Base-by-base conservation (phyloP, 164 flowering plant species). In the Kalanchoe fedtschenkoi region DNA sequence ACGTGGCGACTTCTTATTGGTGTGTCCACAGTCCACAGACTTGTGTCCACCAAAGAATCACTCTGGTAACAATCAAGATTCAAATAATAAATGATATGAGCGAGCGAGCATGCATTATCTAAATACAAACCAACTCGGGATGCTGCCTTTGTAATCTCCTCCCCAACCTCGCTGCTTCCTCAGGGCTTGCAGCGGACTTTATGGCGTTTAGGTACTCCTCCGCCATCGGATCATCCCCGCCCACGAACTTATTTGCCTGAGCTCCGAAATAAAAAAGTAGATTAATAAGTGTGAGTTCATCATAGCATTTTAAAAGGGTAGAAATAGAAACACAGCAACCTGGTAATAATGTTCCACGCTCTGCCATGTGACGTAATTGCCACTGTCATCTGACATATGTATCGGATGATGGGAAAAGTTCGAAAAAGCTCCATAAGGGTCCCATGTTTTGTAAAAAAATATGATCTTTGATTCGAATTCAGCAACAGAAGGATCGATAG, bases 271-370 rank as follows among this genome's bases (percentile, higher is more conserved):
- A 51, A 19, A 26, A 22, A 28, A 22, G 47, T 1, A 53, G 33
- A 22, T 47, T 39, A 14, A 34, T 47, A 22, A 17, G 29, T n/a
- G n/a, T n/a, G n/a, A n/a, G n/a, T n/a, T n/a, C 39, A 1, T 46
- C 21, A 42, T 39, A 14, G 62, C 4, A 59, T 16, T 43, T 51
- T 22, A 56, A 41, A 19, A 46, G 26, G 29, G 62, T 9, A 65
- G 26, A 51, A 7, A 26, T 17, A 51, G 2, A 51, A 3, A 11
- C 5, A 26, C 3, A 62, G 11, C 11, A 26, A 88, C 99, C 95
- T 93, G 99, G 76, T 90, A 90, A 75, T 85, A 93, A 62, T 93
- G 99, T 76, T 93, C 99, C 56, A 88, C 89, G 71, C 84, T 88
- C 13, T 80, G 60, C 96, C 96, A 90, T 44, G 78, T 87, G 43